Conservation (phyloP, 2,329 filamentous ascomycete genomes). For the Pseudogymnoascus sp. region DNA sequence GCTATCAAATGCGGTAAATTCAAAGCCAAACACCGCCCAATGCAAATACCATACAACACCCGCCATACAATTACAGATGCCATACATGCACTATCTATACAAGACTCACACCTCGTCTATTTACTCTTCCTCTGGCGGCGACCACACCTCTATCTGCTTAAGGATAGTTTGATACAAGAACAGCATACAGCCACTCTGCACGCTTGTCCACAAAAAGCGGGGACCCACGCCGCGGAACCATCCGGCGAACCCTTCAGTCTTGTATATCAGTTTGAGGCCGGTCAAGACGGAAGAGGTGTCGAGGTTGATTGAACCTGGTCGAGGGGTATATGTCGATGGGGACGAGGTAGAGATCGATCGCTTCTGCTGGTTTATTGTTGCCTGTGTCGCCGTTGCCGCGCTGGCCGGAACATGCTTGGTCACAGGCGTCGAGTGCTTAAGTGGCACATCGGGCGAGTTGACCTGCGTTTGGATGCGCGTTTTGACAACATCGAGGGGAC, state of each 20-base stretch:
- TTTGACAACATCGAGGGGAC: constrained; percentile 94
- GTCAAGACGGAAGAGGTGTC: constrained; percentile 85
- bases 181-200: constrained; percentile 94
- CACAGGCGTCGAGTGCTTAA: constrained; percentile 20
- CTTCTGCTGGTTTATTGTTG: constrained; percentile 43
- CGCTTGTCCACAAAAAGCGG: constrained; percentile 90
- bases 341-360: constrained; percentile 83
- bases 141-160: constrained; percentile 57
- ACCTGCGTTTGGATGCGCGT: constrained; percentile 93
- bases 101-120: constrained; percentile 1
- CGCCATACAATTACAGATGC: neutral
- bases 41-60: constrained; percentile 6
- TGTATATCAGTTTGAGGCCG: constrained; percentile 80
- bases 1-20: constrained; percentile 1
- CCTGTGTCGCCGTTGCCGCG: constrained; percentile 25
- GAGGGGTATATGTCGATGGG: constrained; percentile 72
- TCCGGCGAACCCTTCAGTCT: constrained; percentile 75
- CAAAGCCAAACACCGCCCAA: constrained; percentile 6
- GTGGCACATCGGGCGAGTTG: constrained; percentile 34
- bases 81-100: constrained; percentile 6
- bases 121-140: constrained; percentile 9
- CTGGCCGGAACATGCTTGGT: constrained; percentile 17
- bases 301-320: constrained; percentile 69
- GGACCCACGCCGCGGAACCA: constrained; percentile 95
- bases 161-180: constrained; percentile 88